Percentiles rank a stretch among this genome's conserved stretches.
These are phyloP conservation scores for Fusarium nanum DNA, from an alignment of 2,329 filamentous ascomycete species.

Conservation along the genomic window DNA sequence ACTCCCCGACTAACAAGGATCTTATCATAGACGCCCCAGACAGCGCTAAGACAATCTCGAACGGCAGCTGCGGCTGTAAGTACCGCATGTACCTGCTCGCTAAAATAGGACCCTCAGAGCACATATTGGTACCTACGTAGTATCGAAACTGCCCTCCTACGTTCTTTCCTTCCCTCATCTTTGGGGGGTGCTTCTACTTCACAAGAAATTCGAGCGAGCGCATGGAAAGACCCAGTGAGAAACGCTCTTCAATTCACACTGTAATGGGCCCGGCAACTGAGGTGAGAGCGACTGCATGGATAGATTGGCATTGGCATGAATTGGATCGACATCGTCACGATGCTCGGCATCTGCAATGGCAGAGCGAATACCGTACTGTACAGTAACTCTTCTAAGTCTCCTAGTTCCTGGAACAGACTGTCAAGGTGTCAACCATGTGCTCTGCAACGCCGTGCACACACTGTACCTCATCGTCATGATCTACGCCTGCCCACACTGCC, in stretches of 20 bases:
- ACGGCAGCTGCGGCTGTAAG: constrained; percentile 45
- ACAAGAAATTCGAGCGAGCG: constrained; percentile 2
- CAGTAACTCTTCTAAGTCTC: not conserved
- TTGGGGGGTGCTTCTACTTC: not conserved
- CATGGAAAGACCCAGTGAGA: constrained; percentile 24
- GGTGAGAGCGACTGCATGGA: not conserved
- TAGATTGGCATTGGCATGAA: not conserved
- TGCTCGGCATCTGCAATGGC: constrained; percentile 9
- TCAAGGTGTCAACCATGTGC: constrained; percentile 22
- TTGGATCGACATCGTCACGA: not conserved
- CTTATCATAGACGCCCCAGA: constrained; percentile 1
- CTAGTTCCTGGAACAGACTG: constrained; percentile 8
- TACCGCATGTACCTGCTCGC: constrained; percentile 44
- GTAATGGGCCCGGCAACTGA: constrained; percentile 1
- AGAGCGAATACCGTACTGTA: not conserved
- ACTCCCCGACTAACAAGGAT: constrained; percentile 12
- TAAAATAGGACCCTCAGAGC: not conserved
- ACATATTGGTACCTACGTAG: not conserved
- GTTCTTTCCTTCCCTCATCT: not conserved
- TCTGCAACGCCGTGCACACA: constrained; percentile 2
- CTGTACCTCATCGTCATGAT: constrained; percentile 34
- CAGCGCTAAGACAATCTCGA: constrained; percentile 2
- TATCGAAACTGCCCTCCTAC: not conserved
- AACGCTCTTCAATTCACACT: constrained; percentile 16
- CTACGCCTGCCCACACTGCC: constrained; percentile 12